Evolutionary conservation across 1,284 basidiomycete genomes (phyloP).

Genomic region (Porphyrellus sp.): DNA sequence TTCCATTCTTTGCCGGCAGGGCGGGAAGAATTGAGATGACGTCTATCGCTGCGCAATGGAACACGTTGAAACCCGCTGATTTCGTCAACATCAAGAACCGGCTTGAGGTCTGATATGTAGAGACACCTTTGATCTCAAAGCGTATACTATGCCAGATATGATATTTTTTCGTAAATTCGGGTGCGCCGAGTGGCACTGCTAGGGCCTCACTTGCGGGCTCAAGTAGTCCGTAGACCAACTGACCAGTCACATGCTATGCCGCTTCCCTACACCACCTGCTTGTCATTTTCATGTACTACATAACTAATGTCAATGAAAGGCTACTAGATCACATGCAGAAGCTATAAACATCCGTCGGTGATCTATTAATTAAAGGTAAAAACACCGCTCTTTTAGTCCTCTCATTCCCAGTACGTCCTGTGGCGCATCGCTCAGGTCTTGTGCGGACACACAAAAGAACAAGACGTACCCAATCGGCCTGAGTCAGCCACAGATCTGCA

Average conservation of each 20-base stretch:
- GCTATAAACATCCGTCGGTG: background rate
- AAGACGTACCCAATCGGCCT: conserved; percentile 78
- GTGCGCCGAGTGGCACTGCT: conserved; percentile 7
- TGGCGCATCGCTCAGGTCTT: conserved; percentile 11
- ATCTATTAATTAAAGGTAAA: conserved; percentile 53
- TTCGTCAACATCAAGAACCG: conserved; percentile 50
- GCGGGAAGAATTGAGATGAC: conserved; percentile 51
- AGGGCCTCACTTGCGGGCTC: background rate
- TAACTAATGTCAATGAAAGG: background rate
- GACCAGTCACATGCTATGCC: conserved; percentile 8
- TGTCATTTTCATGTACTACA: conserved; percentile 19
- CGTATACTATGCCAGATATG: conserved; percentile 26
- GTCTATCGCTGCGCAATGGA: conserved; percentile 45
- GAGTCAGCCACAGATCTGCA: conserved; percentile 85
- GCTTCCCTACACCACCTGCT: background rate
- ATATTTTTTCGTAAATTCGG: conserved; percentile 13
- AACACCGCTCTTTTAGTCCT: conserved; percentile 76
- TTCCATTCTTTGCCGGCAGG: conserved; percentile 31
- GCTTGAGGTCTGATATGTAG: conserved; percentile 45
- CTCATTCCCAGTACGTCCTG: conserved; percentile 78
- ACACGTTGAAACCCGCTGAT: conserved; percentile 43
- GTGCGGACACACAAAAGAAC: conserved; percentile 6
- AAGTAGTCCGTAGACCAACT: conserved; percentile 4
- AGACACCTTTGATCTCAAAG: conserved; percentile 3
- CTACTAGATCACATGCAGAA: background rate